Evolutionary conservation across 371 early-diverging fungal species (phyloP), one percentile per base, ranked within the genome.

Genomic region (Choanephora cucurbitarum): DNA sequence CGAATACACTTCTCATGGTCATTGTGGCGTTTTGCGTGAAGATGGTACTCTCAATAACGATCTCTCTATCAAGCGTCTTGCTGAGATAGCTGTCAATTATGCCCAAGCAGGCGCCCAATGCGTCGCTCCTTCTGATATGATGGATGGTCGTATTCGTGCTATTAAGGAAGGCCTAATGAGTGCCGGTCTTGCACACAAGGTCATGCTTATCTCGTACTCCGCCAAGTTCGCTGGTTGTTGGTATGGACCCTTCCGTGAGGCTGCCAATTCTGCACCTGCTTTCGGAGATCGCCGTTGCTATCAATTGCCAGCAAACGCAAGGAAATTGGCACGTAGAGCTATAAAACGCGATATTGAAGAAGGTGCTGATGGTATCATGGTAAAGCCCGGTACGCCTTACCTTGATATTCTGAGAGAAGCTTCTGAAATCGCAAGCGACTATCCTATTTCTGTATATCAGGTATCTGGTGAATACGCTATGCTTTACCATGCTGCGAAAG

Each of bases 231-330:
- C 98, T 43, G 90, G 91, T 28, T 82, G 81, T 3, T 95, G 96
- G 69, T 98, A 98, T 67, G 98, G 98, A 0, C 98, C 98, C 0
- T 98, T 98, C 86, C 85, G 97, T 62, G 97, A 96, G 58, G 96
- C 96, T 3, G 95, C 95, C 33, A 88, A 93, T 57, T 95, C 96
- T 0, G 91, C 93, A 5, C 96, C 98, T 4, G 70, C 87, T 31
- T 88, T 87, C 52, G 98, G 98, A 24, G 93, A 98, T 70, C 91
- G 98, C 58, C 90, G 90, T 32, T 90, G 92, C 61, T 98, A 98
- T 63, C 98, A 98, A 72, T 80, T 98, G 21, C 98, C 98, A 7
- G 84, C 92, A 8, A 86, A 83, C 32, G 87, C 94, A 5, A 89
- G 97, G 39, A 91, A 93, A 15, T 75, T 98, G 40, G 97, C 95